Conservation (phyloP, 768 basidiomycete genomes). For the Lentinula aciculospora region DNA sequence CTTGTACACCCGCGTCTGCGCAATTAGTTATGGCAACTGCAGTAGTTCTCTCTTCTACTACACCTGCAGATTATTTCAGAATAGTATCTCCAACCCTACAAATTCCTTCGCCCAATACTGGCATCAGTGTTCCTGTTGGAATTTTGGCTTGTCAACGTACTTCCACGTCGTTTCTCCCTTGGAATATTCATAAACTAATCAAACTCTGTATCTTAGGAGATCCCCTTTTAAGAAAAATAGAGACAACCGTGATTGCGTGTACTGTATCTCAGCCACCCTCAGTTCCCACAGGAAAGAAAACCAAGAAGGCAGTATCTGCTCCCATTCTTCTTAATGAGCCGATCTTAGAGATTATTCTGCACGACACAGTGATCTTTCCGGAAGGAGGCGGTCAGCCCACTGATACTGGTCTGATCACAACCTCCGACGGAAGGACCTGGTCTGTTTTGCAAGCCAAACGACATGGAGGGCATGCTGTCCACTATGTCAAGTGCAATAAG, state of each 20-base stretch:
- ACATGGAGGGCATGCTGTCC: conserved; percentile 68
- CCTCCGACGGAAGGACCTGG: conserved; percentile 41
- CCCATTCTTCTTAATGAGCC: conserved; percentile 38
- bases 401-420: conserved; percentile 57
- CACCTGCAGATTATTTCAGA: conserved; percentile 58
- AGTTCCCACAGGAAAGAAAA: conserved; percentile 39
- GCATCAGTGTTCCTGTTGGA: conserved; percentile 60
- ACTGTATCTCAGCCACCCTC: conserved; percentile 39
- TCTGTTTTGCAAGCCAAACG: conserved; percentile 63
- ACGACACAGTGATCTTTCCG: conserved; percentile 78
- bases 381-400: conserved; percentile 74
- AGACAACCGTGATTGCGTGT: conserved; percentile 51
- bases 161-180: conserved; percentile 9
- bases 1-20: no score
- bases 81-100: conserved; percentile 53
- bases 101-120: conserved; percentile 43
- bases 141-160: conserved; percentile 76
- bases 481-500: conserved; percentile 50
- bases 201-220: conserved; percentile 44
- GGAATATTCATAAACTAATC: neutral
- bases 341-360: conserved; percentile 60
- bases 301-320: conserved; percentile 49
- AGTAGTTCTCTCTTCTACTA: conserved; percentile 35
- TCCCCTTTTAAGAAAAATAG: conserved; percentile 56
- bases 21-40: conserved; percentile 42